Evolutionary conservation across 75 land plant species (phyloP).

Genomic region (Pinus taeda): DNA sequence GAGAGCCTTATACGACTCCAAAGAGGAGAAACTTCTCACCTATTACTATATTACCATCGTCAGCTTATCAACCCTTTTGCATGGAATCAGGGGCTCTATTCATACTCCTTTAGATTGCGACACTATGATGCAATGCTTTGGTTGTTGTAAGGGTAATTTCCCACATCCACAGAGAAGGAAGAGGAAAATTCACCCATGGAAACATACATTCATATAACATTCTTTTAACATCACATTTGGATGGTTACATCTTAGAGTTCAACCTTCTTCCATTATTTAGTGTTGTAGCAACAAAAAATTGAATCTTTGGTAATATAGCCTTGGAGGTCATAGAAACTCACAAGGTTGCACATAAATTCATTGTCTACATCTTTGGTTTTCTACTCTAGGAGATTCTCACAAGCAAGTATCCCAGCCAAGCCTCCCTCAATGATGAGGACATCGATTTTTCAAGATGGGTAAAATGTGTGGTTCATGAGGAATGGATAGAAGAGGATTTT

Average conservation of each 20-base stretch:
- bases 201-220: conserved; percentile 89
- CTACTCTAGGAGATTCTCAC: conserved; percentile 72
- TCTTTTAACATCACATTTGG: conserved; percentile 53
- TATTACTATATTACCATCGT: conserved; percentile 55
- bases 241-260: conserved; percentile 58
- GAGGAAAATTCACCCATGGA: conserved; percentile 61
- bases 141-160: conserved; percentile 64
- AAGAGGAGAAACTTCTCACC: conserved; percentile 86
- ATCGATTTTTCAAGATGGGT: conserved; percentile 49
- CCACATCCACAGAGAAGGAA: conserved; percentile 58
- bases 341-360: conserved; percentile 73
- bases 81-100: conserved; percentile 80
- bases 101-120: conserved; percentile 85
- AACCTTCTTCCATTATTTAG: conserved; percentile 56
- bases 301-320: conserved; percentile 79
- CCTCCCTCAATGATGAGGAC: conserved; percentile 53
- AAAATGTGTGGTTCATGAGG: conserved; percentile 47
- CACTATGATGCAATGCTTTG: conserved; percentile 53
- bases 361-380: conserved; percentile 92
- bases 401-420: conserved; percentile 69
- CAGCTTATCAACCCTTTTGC: conserved; percentile 63
- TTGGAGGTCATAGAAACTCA: conserved; percentile 78
- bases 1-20: conserved; percentile 75
- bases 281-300: conserved; percentile 29
- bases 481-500: conserved; percentile 61